Conservation (phyloP, 805 yeast genomes). For the Metschnikowia dekortorum region DNA sequence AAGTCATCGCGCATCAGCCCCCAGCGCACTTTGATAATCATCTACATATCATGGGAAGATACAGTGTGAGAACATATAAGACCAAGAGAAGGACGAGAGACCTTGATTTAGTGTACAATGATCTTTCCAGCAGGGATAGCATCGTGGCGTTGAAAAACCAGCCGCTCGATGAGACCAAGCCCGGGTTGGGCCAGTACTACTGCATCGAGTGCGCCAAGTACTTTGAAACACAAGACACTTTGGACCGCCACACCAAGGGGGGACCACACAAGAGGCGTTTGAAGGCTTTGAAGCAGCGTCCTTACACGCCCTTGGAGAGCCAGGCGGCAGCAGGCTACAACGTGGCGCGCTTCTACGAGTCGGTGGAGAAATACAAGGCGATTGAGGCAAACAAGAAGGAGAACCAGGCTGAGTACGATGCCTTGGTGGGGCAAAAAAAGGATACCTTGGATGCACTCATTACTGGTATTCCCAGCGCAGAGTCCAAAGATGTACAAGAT, state of each 20-base stretch:
- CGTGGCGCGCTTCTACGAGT: constrained; percentile 58
- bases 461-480: constrained; percentile 26
- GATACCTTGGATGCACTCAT: constrained; percentile 36
- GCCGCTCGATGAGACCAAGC: constrained; percentile 80
- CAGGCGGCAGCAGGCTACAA: constrained; percentile 87
- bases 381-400: constrained; percentile 33
- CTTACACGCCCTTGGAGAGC: constrained; percentile 84
- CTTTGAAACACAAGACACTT: constrained; percentile 71
- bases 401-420: constrained; percentile 43
- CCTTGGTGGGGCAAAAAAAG: constrained; percentile 31
- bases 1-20: neutral
- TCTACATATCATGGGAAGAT: constrained; percentile 65
- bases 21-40: neutral
- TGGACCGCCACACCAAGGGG: constrained; percentile 66
- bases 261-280: constrained; percentile 87
- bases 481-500: constrained; percentile 2
- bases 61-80: constrained; percentile 80
- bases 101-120: constrained; percentile 76
- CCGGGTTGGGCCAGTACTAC: constrained; percentile 93
- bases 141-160: constrained; percentile 69
- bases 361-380: constrained; percentile 58
- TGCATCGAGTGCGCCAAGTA: constrained; percentile 94
- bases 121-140: constrained; percentile 60
- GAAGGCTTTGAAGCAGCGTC: constrained; percentile 67
- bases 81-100: constrained; percentile 86